Evolutionary conservation across 2,329 filamentous ascomycete species (phyloP), one percentile per base, ranked within the genome.

Genomic region (Pestalotiopsis sp.): DNA sequence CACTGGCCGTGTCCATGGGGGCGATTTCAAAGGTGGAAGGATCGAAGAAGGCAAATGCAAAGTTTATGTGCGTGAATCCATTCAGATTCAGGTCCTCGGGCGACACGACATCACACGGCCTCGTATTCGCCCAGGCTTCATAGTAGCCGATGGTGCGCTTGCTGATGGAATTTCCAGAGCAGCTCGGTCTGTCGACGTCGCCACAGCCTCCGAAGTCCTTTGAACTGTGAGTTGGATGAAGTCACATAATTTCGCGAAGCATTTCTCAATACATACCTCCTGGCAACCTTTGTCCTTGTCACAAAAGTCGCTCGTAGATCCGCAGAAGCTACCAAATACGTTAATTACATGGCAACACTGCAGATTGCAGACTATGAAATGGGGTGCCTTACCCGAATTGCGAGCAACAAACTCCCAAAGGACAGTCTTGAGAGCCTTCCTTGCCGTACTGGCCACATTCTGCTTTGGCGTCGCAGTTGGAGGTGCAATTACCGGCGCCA

Each of bases 21-120:
- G 60, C 25, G 12, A 73, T 65, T 6, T 69, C 4, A 20, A 69
- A 74, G 0, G 68, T 66, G 2, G 76, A 68, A 0, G 83, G 78
- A 58, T 84, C 77, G 64, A 85, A 79, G 27, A 77, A 79, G 1
- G 78, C 80, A 67, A 85, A 85, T 0, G 83, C 80, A 61, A 76
- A 79, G 70, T 78, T 71, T 14, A 79, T 17, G 65, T 82, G 72
- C 1, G 80, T 75, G 3, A 87, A 73, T 1, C 73, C 67, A 23
- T 75, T 68, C 2, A 70, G 67, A 5, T 57, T 61, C 1, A 68
- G 66, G 3, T 57, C 31, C 36, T 67, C 66, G 13, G 59, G 66
- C 13, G 20, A 25, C 9, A 62, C 31, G 27, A 23, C 38, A 17
- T 71, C 66, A 65, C 78, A 80, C 5, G 52, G 9, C 2, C 75